These are phyloP conservation scores for Cephaloascus fragrans DNA, from an alignment of 805 yeast species.

Conservation along the genomic window DNA sequence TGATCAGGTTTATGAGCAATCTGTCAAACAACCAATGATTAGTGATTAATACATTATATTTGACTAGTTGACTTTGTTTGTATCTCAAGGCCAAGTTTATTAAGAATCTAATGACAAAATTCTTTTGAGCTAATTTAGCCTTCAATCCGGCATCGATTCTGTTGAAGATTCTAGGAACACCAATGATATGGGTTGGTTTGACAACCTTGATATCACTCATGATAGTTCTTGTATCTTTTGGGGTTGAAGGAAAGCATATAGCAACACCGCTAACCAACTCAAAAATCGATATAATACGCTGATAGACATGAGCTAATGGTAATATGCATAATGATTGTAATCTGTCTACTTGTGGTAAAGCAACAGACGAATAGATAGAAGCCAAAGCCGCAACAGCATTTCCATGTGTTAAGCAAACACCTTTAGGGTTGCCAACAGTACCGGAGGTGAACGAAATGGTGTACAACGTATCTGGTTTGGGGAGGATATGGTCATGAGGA, in stretches of 20 bases:
- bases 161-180: constrained; percentile 23
- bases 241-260: constrained; percentile 19
- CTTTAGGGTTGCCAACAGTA: constrained; percentile 29
- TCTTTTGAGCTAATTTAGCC: constrained; percentile 16
- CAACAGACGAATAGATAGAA: constrained; percentile 7
- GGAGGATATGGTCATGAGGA: constrained; percentile 5
- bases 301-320: constrained; percentile 28
- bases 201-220: constrained; percentile 18
- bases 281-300: constrained; percentile 18
- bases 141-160: constrained; percentile 16
- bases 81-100: constrained; percentile 15
- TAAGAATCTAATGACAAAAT: constrained; percentile 14
- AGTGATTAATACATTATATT: constrained; percentile 11
- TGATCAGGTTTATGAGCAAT: neutral
- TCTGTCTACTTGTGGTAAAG: constrained; percentile 4
- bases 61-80: constrained; percentile 17
- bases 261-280: constrained; percentile 16
- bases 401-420: constrained; percentile 20
- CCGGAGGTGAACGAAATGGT: constrained; percentile 29
- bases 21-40: constrained; percentile 20
- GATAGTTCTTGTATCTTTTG: constrained; percentile 10
- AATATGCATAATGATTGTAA: constrained; percentile 13
- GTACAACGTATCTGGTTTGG: constrained; percentile 18
- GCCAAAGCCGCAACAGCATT: constrained; percentile 18
- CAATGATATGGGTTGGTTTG: constrained; percentile 17